Base-by-base conservation (phyloP, 1,139 yeast species). In the Yamadazyma membranifaciens region DNA sequence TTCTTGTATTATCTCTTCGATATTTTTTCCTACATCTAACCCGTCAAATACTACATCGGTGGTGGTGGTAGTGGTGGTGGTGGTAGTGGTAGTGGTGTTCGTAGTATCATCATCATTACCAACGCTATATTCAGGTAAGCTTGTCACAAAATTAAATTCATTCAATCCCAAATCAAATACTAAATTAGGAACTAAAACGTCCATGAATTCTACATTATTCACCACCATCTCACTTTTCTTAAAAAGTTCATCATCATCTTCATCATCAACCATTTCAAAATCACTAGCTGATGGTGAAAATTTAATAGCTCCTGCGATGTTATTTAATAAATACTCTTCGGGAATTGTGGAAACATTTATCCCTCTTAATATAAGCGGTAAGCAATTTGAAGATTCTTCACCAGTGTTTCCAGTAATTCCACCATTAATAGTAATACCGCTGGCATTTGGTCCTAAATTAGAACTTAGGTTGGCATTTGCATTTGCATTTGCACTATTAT, bases 331-430 rank as follows among this genome's bases (percentile, higher is more conserved):
- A 46, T 77, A 80, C 11, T 59, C 54, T 12, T 66, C 63, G 0
- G 91, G 89, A 11, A 83, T 77, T 0, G 84, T 74, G 30, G 73
- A 66, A 0, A 81, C 67, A 28, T 85, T 81, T 43, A 83, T 75
- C 35, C 81, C 78, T 42, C 89, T 61, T 31, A 83, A 56, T 14
- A 83, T 68, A 55, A 83, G 78, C 1, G 88, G 89, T 30, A 83
- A 58, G 54, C 81, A 80, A 49, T 80, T 82, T 1, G 75, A 64
- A 0, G 76, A 64, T 41, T 70, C 76, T 1, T 63, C 50, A 6
- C 55, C 40, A 16, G 31, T 15, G 10, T 26, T 26, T 6, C 11
- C 12, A 10, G 28, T 10, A 6, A 10, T 26, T 9, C n/a, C 20
- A n/a, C 20, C 11, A 28, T 12, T 11, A 11, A 13, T 27, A n/a